Conservation (phyloP, 2,329 filamentous ascomycete species). For the Rhynchosporium agropyri region DNA sequence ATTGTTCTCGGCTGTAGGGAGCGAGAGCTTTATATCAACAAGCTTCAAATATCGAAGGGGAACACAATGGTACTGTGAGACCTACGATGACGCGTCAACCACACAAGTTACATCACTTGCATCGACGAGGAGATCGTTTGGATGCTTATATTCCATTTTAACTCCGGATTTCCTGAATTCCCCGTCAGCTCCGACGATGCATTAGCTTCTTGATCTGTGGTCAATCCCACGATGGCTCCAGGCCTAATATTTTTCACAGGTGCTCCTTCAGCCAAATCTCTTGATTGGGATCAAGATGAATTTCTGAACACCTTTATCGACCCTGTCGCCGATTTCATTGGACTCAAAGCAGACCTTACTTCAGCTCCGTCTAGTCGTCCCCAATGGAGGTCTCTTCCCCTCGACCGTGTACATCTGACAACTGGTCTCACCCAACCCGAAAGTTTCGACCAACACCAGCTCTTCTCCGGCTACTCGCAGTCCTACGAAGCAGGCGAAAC, state of each 20-base stretch:
- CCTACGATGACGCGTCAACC: slow-evolving; percentile 5
- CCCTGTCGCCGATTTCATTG: slow-evolving; percentile 47
- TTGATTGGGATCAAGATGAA: slow-evolving; percentile 57
- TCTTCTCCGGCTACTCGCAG: slow-evolving; percentile 56
- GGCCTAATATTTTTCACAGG: slow-evolving; percentile 57
- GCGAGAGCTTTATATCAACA: neutral
- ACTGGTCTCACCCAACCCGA: slow-evolving; percentile 54
- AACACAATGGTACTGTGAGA: neutral
- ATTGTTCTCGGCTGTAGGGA: neutral
- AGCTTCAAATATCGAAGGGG: neutral
- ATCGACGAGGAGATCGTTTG: neutral
- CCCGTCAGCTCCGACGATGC: slow-evolving; percentile 15
- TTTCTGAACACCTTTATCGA: slow-evolving; percentile 53
- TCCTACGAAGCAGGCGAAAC: slow-evolving; percentile 44
- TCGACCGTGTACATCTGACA: slow-evolving; percentile 50
- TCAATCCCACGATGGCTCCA: slow-evolving; percentile 30
- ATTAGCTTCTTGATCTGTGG: slow-evolving; percentile 7
- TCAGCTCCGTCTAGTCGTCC: slow-evolving; percentile 26
- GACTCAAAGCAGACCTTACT: slow-evolving; percentile 26
- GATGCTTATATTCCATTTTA: neutral
- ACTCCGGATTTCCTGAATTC: slow-evolving; percentile 12
- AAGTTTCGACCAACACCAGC: slow-evolving; percentile 44
- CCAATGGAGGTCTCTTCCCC: slow-evolving; percentile 57
- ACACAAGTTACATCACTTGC: neutral
- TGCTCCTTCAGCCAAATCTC: slow-evolving; percentile 56